Conservation (phyloP, 805 yeast genomes). For the Candida saitoana region DNA sequence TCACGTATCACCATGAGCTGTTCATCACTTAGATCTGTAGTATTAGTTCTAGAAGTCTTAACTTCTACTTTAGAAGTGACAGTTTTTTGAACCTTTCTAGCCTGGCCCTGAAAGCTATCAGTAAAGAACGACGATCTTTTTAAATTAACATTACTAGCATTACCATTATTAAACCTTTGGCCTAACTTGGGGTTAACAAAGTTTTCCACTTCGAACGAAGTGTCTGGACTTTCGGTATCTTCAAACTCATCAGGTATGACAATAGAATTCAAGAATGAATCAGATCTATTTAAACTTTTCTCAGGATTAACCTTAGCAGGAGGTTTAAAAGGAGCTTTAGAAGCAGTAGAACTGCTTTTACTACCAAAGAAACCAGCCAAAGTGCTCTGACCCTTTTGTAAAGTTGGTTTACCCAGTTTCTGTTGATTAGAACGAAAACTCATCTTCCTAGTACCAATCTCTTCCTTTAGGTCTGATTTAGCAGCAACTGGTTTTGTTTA, state of each 20-base stretch:
- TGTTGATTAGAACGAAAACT: not conserved
- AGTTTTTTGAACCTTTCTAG: constrained; percentile 1
- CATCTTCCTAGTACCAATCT: no score
- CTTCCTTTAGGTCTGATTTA: not conserved
- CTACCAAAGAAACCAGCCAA: constrained; percentile 26
- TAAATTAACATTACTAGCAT: not conserved
- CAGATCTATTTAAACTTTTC: not conserved
- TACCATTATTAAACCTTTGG: not conserved
- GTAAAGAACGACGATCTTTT: not conserved
- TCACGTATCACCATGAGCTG: constrained; percentile 47
- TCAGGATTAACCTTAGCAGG: not conserved
- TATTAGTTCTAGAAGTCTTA: not conserved
- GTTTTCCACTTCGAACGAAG: constrained; percentile 5
- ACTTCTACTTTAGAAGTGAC: not conserved
- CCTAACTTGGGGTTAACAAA: constrained; percentile 3
- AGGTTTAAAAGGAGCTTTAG: not conserved
- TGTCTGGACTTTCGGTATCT: constrained; percentile 4
- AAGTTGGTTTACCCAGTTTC: not conserved
- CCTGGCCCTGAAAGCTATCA: constrained; percentile 2
- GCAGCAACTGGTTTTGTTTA: not conserved
- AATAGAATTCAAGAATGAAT: constrained; percentile 2
- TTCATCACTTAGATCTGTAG: constrained; percentile 29
- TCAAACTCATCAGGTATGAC: constrained; percentile 2
- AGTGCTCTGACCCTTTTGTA: constrained; percentile 17
- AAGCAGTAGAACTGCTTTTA: not conserved